These are phyloP conservation scores for Rhizophora apiculata DNA, from an alignment of 345 rosid species.

Conservation along the genomic window DNA sequence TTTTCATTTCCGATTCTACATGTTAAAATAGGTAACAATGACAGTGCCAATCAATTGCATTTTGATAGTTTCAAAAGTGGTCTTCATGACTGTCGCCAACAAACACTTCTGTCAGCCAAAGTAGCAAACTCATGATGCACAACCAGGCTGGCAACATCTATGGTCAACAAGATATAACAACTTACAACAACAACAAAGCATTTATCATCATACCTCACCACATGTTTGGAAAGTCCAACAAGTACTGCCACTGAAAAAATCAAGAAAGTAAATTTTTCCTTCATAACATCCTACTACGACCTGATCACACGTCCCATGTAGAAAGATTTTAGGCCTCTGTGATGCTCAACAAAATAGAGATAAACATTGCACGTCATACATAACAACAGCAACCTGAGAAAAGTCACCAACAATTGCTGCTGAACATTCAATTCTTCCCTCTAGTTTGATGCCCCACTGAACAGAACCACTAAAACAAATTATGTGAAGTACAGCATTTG, in stretches of 20 bases:
- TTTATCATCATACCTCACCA: conserved; percentile 61
- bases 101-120: too few species aligned
- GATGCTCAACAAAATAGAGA: conserved; percentile 15
- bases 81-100: too few species aligned
- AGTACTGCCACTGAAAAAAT: conserved; percentile 57
- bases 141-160: too few species aligned
- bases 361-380: conserved; percentile 13
- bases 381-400: conserved; percentile 59
- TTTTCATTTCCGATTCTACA: too few species aligned
- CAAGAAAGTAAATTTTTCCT: conserved; percentile 80
- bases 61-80: too few species aligned
- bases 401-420: conserved; percentile 72
- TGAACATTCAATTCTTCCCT: conserved; percentile 85
- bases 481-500: not conserved
- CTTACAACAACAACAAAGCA: not conserved
- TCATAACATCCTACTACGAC: conserved; percentile 90
- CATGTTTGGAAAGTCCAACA: conserved; percentile 81
- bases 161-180: too few species aligned
- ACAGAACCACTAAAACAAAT: conserved; percentile 61
- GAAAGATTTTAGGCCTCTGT: conserved; percentile 11
- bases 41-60: too few species aligned
- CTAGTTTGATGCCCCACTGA: conserved; percentile 67
- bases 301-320: conserved; percentile 32
- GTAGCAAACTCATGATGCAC: too few species aligned
- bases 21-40: too few species aligned